Base-by-base conservation (phyloP, 2,329 filamentous ascomycete species). In the Pyrenochaeta sp. region DNA sequence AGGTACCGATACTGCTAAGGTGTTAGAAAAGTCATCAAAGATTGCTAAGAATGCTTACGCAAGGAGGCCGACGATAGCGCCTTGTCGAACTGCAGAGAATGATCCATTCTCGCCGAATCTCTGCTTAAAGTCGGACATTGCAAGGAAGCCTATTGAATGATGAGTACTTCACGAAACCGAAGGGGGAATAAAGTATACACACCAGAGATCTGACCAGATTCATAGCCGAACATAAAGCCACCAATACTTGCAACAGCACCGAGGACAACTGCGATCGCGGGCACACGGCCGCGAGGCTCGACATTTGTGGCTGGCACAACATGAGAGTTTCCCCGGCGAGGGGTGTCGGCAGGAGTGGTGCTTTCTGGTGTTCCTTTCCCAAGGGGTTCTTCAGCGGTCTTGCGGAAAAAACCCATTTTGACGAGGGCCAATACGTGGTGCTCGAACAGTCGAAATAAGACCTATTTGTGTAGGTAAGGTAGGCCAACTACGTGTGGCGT, bases 1-100 rank as follows among this genome's bases (percentile, higher is more conserved):
- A 91, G 12, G 89, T 92, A 43, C 89, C 89, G 31, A 87, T 86
- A 0, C 67, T 69, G 33, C 15, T 3, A 44, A 17, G 14, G 29
- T 44, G 46, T 68, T 37, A 64, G 49, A 35, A 7, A 29, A 41
- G 35, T 37, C 21, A 21, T 31, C 5, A 42, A 5, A 17, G 7
- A 17, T 4, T 14, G 7, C 30, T 2, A 9, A 14, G 7, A 12
- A 12, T 2, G 61, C 72, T 58, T 65, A 74, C 71, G 61, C 61
- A 30, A 73, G 67, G 18, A 75, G 59, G 64, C 68, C 72, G 29
- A 75, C 72, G 41, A 75, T 74, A 7, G 72, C 72, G 49, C 73
- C 73, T 15, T 68, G 66, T 5, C 73, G 67, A 14, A 69, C 64
- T 35, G 70, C 65, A 23, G 64, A 73, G 52, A 75, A 75, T 20